phyloP scores from a whole-genome alignment of 768 basidiomycete genomes.

The Lentinula raphanica region DNA sequence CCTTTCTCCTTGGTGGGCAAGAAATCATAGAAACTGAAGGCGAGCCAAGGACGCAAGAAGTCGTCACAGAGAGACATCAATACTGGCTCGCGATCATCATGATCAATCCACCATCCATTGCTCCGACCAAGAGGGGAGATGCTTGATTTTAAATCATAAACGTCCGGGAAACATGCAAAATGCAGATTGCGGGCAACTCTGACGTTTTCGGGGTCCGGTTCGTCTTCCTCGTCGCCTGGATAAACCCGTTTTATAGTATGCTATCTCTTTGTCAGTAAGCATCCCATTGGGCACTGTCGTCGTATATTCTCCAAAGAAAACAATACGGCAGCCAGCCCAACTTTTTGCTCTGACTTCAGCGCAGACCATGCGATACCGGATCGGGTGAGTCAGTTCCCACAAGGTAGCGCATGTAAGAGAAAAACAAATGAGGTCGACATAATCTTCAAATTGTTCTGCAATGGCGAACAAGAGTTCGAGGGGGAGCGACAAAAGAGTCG shows the following conservation, averaged over 20 bases:
- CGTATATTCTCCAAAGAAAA: not conserved
- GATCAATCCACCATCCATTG: too few relatives aligned
- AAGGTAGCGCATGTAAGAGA: not conserved
- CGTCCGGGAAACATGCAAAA: too few relatives aligned
- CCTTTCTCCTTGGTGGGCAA: not conserved
- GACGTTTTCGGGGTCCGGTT: too few relatives aligned
- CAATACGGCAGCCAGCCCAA: not conserved
- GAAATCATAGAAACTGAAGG: not conserved
- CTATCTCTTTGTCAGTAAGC: not conserved
- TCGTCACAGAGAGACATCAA: too few relatives aligned
- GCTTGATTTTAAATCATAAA: too few relatives aligned
- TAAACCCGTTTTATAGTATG: too few relatives aligned
- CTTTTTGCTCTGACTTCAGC: not conserved
- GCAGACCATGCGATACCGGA: not conserved
- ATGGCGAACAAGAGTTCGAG: not conserved
- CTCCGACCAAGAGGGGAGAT: too few relatives aligned
- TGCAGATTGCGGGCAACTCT: too few relatives aligned
- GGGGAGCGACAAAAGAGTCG: not conserved
- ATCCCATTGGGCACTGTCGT: not conserved
- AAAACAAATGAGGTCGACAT: not conserved
- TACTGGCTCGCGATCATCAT: too few relatives aligned
- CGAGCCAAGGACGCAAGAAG: not conserved
- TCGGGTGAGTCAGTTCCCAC: not conserved
- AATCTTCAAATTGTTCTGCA: not conserved
- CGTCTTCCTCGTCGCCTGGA: too few relatives aligned